Conservation (phyloP, 352 stramenopile genomes). For the Thraustochytrium striatum region DNA sequence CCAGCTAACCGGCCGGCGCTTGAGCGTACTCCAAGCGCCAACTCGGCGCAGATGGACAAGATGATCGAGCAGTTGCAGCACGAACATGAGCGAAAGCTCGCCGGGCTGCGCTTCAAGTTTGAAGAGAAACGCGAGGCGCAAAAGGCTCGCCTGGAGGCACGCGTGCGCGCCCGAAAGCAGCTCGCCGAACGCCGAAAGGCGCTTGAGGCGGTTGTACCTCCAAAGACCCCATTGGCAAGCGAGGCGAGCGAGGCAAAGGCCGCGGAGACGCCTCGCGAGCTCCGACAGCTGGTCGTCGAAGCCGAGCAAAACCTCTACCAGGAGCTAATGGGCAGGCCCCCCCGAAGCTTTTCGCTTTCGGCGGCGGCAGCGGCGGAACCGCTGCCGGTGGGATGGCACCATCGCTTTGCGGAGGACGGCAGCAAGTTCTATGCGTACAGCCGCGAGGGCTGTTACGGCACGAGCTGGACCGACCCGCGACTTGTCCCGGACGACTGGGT, state of each 20-base stretch:
- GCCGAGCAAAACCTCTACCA: slow-evolving; percentile 13
- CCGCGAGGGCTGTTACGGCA: background rate
- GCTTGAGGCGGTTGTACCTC: background rate
- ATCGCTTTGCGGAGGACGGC: slow-evolving; percentile 7
- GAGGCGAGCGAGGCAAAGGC: background rate
- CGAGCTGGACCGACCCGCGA: slow-evolving; percentile 16
- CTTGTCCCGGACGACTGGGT: slow-evolving; percentile 30
- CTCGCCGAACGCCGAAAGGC: background rate
- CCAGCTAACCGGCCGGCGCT: too few relatives aligned
- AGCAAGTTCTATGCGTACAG: background rate
- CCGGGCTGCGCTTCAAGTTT: background rate
- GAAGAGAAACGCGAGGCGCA: background rate
- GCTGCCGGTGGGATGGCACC: slow-evolving; percentile 5
- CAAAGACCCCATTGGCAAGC: background rate
- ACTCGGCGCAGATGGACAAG: too few relatives aligned
- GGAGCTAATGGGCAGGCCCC: slow-evolving; percentile 5
- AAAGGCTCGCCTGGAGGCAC: background rate
- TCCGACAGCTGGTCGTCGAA: background rate
- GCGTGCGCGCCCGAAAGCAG: background rate
- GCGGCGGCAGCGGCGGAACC: background rate
- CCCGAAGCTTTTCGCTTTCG: background rate
- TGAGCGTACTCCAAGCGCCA: too few relatives aligned
- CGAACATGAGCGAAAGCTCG: slow-evolving; percentile 1
- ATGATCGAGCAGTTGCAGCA: slow-evolving; percentile 18
- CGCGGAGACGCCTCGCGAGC: background rate